Conservation (phyloP, 2,329 filamentous ascomycete genomes). For the Penicillium expansum region DNA sequence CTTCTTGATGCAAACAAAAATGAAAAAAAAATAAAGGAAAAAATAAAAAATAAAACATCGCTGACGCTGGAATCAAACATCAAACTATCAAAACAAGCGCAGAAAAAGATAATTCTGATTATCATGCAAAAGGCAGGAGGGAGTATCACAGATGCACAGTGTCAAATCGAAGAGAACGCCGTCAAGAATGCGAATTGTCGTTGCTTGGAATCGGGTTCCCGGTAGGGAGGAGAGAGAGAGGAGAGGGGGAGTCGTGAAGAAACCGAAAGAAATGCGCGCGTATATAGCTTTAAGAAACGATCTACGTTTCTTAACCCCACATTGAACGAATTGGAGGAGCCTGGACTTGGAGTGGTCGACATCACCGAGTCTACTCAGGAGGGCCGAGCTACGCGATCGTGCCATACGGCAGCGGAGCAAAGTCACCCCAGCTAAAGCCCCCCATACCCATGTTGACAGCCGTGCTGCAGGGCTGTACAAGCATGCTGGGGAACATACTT, state of each 20-base stretch:
- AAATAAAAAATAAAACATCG: slow-evolving; percentile 31
- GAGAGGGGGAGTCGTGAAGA: not conserved
- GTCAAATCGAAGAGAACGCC: slow-evolving; percentile 50
- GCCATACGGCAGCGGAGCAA: slow-evolving; percentile 62
- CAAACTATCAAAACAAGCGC: slow-evolving; percentile 41
- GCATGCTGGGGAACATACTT: slow-evolving; percentile 57
- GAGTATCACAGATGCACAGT: slow-evolving; percentile 46
- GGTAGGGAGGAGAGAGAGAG: slow-evolving; percentile 1
- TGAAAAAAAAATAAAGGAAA: slow-evolving; percentile 20
- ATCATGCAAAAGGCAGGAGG: slow-evolving; percentile 40
- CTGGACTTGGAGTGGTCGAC: slow-evolving; percentile 23
- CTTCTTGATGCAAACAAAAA: slow-evolving; percentile 44
- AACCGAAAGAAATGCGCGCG: not conserved
- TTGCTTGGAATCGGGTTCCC: slow-evolving; percentile 34
- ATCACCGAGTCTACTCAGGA: slow-evolving; percentile 34
- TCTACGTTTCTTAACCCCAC: slow-evolving; percentile 16
- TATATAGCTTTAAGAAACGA: slow-evolving; percentile 12
- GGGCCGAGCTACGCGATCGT: slow-evolving; percentile 66
- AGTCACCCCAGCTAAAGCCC: slow-evolving; percentile 74
- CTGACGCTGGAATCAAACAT: slow-evolving; percentile 49
- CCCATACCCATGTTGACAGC: slow-evolving; percentile 73
- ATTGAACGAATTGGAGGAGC: not conserved
- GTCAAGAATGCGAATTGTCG: slow-evolving; percentile 42
- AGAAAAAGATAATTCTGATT: slow-evolving; percentile 25
- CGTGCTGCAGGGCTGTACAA: slow-evolving; percentile 78